Base-by-base conservation (phyloP, 78 protist genomes). In the Dictyostelium purpureum region DNA sequence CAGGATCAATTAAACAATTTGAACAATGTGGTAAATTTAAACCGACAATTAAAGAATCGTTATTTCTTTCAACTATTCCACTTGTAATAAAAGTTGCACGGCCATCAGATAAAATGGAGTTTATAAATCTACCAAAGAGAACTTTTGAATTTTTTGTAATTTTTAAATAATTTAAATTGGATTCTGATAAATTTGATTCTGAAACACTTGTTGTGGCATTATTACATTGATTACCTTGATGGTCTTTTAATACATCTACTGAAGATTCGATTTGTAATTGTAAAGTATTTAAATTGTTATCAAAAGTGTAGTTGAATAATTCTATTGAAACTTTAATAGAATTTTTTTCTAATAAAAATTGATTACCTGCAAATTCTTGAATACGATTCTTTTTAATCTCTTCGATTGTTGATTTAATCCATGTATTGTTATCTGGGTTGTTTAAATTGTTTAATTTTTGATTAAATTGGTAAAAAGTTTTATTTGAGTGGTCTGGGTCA, bases 21-120 rank as follows among this genome's bases (percentile, higher is more conserved):
- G n/a, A n/a, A 40, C 83, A 77, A n/a, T 77, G 83, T 6, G 83
- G 83, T 38, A 77, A 33, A 57, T 77, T 77, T n/a, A 77, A 28
- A 0, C 66, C 51, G 19, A 77, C 54, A 2, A n/a, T 21, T 4
- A 38, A 37, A 10, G 73, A 47, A 19, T 54, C 83, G 0, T 5
- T 26, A 57, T 57, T 37, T 6, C 12, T 43, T 42, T 43, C 24
- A 51, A 74, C 43, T n/a, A 74, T 24, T 1, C 49, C 28, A 59
- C 45, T 78, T 21, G 35, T 54, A 14, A 63, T 35, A 45, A 61
- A 61, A 11, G 74, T 78, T 28, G 69, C 40, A 18, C 87, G 19
- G 1, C 54, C 69, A 59, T 78, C 87, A 12, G 87, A 78, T 0
- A 78, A 4, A 2, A 57, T 73, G 21, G 9, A 11, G 4, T 31